These are phyloP conservation scores for Claviceps sp. DNA, from an alignment of 2,329 filamentous ascomycete species.

Conservation along the genomic window DNA sequence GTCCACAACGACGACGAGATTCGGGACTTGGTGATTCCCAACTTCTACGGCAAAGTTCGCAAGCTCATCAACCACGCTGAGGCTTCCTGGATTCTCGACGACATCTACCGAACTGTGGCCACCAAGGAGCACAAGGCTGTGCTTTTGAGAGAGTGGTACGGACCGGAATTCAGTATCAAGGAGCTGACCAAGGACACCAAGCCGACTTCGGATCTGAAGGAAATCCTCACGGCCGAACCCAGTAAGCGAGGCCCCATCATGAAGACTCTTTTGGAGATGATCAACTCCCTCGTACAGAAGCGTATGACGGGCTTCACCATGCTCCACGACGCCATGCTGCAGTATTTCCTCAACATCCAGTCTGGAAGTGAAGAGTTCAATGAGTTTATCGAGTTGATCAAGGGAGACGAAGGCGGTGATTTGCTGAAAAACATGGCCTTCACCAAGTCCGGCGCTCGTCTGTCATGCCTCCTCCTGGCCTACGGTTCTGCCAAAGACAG, in stretches of 20 bases:
- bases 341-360: slow-evolving; percentile 78
- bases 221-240: slow-evolving; percentile 62
- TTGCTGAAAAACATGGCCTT: slow-evolving; percentile 92
- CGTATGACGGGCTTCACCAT: slow-evolving; percentile 95
- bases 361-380: slow-evolving; percentile 67
- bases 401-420: slow-evolving; percentile 83
- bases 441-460: slow-evolving; percentile 72
- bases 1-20: slow-evolving; percentile 84
- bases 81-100: slow-evolving; percentile 94
- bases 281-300: slow-evolving; percentile 90
- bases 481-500: slow-evolving; percentile 85
- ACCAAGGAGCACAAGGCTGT: slow-evolving; percentile 74
- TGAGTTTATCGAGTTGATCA: slow-evolving; percentile 81
- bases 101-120: slow-evolving; percentile 83
- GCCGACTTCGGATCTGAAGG: slow-evolving; percentile 53
- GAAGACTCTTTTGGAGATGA: slow-evolving; percentile 71
- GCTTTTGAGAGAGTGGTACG: slow-evolving; percentile 90
- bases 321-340: slow-evolving; percentile 94
- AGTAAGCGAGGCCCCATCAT: slow-evolving; percentile 82
- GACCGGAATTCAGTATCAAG: slow-evolving; percentile 79
- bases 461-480: slow-evolving; percentile 72
- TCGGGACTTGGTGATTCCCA: slow-evolving; percentile 75
- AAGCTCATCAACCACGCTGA: slow-evolving; percentile 93
- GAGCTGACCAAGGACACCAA: slow-evolving; percentile 41
- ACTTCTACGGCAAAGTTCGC: slow-evolving; percentile 90